These are phyloP conservation scores for Hypoxylon sp. DNA, from an alignment of 2,329 filamentous ascomycete species.

Conservation along the genomic window DNA sequence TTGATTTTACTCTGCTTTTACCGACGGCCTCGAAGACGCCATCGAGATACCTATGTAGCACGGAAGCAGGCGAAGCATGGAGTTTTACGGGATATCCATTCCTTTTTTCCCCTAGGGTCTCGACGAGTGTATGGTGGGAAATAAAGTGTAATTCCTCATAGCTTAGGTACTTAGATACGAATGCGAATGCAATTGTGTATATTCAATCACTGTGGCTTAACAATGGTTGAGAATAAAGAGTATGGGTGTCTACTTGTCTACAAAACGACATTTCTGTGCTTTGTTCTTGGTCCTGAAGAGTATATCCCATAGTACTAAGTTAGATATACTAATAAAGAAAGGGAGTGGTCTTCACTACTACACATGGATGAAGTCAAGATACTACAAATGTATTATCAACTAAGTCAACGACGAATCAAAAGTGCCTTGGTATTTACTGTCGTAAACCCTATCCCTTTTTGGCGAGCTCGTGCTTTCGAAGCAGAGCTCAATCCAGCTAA, in stretches of 20 bases:
- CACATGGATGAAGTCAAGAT: background rate
- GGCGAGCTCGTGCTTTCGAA: background rate
- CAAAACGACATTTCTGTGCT: no score
- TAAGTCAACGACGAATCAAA: background rate
- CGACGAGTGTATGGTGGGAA: conserved; percentile 18
- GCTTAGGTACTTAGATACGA: conserved; percentile 5
- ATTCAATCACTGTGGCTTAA: background rate
- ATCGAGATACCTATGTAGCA: conserved; percentile 31
- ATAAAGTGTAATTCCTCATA: conserved; percentile 8
- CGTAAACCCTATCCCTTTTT: background rate
- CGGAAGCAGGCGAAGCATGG: conserved; percentile 30
- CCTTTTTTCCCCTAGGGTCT: background rate
- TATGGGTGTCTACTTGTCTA: background rate
- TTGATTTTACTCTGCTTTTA: conserved; percentile 8
- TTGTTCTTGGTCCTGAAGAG: no score
- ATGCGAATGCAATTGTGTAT: background rate
- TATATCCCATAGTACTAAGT: no score
- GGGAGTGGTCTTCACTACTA: background rate
- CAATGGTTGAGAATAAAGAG: background rate
- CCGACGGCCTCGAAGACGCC: background rate
- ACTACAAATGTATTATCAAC: conserved; percentile 1
- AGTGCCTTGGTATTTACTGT: background rate
- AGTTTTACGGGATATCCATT: conserved; percentile 36
- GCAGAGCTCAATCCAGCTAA: background rate
- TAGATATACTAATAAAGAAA: background rate